These are phyloP conservation scores for Scolecobasidium constrictum DNA, from an alignment of 2,329 filamentous ascomycete species.

Conservation along the genomic window DNA sequence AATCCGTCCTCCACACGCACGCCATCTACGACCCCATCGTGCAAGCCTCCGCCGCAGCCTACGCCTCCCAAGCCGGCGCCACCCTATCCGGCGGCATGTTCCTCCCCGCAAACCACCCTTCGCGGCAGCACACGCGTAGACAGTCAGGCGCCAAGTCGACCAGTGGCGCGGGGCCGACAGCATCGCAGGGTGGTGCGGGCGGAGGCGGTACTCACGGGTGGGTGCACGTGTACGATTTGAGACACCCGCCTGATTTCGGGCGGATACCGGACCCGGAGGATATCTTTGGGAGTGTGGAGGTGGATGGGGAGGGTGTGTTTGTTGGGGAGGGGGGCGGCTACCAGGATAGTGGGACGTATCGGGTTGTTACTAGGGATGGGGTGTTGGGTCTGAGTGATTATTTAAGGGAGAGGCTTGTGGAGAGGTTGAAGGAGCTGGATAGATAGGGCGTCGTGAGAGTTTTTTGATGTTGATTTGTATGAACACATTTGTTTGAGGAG, in stretches of 20 bases:
- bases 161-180: conserved; percentile 44
- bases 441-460: no score
- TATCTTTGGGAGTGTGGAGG: conserved; percentile 54
- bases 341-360: conserved; percentile 52
- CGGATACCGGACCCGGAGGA: conserved; percentile 56
- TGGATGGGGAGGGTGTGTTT: conserved; percentile 47
- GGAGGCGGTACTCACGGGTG: conserved; percentile 48
- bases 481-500: no score
- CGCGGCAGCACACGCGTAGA: conserved; percentile 16
- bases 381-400: conserved; percentile 41
- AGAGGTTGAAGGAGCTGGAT: conserved; percentile 27
- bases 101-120: conserved; percentile 15
- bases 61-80: conserved; percentile 29
- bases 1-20: conserved; percentile 43
- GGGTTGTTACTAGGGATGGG: conserved; percentile 48
- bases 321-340: conserved; percentile 39
- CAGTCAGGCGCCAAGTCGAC: conserved; percentile 19
- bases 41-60: conserved; percentile 47
- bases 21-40: conserved; percentile 46
- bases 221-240: conserved; percentile 50
- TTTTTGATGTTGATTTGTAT: no score
- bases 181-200: conserved; percentile 46
- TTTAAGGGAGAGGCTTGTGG: conserved; percentile 37
- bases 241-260: conserved; percentile 52
- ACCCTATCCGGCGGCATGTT: conserved; percentile 41